Base-by-base conservation (phyloP, 371 early-diverging fungal species). In the Mortierella sp. region DNA sequence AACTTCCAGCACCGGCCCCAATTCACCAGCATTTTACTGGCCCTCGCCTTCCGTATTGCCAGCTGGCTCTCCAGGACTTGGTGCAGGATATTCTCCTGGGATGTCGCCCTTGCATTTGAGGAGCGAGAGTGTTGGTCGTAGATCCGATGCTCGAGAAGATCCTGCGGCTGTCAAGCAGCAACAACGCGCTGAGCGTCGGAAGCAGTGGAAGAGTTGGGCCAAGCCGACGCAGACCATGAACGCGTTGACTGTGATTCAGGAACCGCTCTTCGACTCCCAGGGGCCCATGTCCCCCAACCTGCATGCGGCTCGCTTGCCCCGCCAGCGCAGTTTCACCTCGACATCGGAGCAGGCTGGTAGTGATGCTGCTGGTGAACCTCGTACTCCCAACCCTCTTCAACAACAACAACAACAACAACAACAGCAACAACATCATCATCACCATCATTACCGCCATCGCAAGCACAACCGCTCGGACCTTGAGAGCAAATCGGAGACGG, bases 151-250 rank as follows among this genome's bases (percentile, higher is more conserved):
- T 6, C 24, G 51, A 10, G 46, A 46, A 18, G 76, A 74, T 4
- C 21, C 56, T 8, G 46, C 41, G 16, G 29, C 43, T 12, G 7
- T 21, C 35, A 76, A 72, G 56, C 32, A 70, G 32, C 63, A 71
- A 32, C 83, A 76, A 35, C 35, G 77, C 35, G 63, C 27, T 3
- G 86, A 86, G 18, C 79, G 86, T 3, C 73, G 80, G 21, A 76
- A 77, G 60, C 86, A 86, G 38, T 86, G 86, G 86, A 86, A 82
- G 74, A 82, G 86, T 58, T 86, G 86, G 86, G 75, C 75, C 29
- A 81, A 77, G 32, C 86, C 82, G 1, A 56, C 70, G 3, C 72
- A 77, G 24, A 51, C 79, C 18, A 82, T 82, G 77, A 76, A 27
- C 32, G 80, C 82, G 7, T 56, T 75, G 35, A 81, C 81, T 0